Conservation (phyloP, 768 basidiomycete species). For the Tylopilus plumbeoviolaceoides region DNA sequence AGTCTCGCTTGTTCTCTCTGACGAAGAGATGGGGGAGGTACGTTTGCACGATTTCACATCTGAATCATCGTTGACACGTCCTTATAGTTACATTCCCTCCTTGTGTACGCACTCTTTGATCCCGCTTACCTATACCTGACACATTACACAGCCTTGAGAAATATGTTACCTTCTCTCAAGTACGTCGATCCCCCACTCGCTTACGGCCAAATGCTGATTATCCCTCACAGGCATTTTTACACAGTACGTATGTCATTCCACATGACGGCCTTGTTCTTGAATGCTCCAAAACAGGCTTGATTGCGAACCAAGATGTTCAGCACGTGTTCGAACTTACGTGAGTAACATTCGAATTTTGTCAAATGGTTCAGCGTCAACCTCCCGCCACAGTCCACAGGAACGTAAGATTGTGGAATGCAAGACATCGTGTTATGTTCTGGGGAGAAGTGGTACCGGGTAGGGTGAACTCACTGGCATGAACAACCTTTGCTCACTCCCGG, state of each 20-base stretch:
- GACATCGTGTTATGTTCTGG: constrained; percentile 61
- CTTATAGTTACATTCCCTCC: constrained; percentile 50
- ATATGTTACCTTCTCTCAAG: constrained; percentile 28
- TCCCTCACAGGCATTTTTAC: constrained; percentile 18
- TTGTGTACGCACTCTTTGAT: constrained; percentile 42
- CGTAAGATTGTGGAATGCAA: constrained; percentile 55
- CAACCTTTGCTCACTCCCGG: background rate
- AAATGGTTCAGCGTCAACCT: constrained; percentile 12
- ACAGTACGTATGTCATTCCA: constrained; percentile 11
- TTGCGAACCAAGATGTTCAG: constrained; percentile 22
- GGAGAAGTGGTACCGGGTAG: constrained; percentile 73
- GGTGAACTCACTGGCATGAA: constrained; percentile 3
- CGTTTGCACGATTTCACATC: background rate
- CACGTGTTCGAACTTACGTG: constrained; percentile 27
- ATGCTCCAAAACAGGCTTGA: constrained; percentile 15
- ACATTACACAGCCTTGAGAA: constrained; percentile 36
- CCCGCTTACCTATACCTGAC: constrained; percentile 27
- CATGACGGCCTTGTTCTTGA: background rate
- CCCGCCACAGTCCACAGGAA: constrained; percentile 39
- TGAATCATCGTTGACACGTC: background rate
- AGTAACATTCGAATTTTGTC: background rate
- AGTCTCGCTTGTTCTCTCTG: constrained; percentile 33
- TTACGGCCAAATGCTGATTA: background rate
- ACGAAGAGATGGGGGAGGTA: constrained; percentile 49
- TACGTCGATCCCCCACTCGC: background rate